Conservation (phyloP, 2,329 filamentous ascomycete genomes). For the Fusarium lyarnte region DNA sequence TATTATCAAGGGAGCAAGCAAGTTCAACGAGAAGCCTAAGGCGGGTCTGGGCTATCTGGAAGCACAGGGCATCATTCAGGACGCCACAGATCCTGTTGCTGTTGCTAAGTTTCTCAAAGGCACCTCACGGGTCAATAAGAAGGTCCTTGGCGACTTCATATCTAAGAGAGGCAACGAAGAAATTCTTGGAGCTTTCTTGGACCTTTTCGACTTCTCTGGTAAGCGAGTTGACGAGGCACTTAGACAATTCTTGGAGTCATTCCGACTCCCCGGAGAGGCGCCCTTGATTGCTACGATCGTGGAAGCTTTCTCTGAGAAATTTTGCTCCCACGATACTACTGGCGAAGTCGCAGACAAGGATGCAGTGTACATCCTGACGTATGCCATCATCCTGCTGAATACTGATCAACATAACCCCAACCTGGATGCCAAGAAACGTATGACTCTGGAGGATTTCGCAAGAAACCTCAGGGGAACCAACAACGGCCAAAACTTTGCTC, state of each 20-base stretch:
- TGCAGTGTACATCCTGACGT: slow-evolving; percentile 88
- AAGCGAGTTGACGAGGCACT: slow-evolving; percentile 92
- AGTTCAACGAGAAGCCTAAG: slow-evolving; percentile 96
- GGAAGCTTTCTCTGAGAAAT: slow-evolving; percentile 86
- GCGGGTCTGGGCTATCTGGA: slow-evolving; percentile 86
- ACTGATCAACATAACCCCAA: slow-evolving; percentile 98
- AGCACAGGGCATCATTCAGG: slow-evolving; percentile 84
- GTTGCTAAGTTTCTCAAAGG: slow-evolving; percentile 90
- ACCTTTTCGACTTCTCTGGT: slow-evolving; percentile 85
- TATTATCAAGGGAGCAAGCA: slow-evolving; percentile 86
- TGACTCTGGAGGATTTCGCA: slow-evolving; percentile 84
- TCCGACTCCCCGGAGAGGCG: slow-evolving; percentile 93
- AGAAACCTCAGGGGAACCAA: slow-evolving; percentile 93
- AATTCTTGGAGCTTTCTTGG: slow-evolving; percentile 86
- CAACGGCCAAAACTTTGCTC: slow-evolving; percentile 81
- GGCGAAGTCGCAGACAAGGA: slow-evolving; percentile 86
- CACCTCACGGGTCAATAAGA: slow-evolving; percentile 89
- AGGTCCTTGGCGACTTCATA: slow-evolving; percentile 88
- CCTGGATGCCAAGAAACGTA: slow-evolving; percentile 79
- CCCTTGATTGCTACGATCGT: slow-evolving; percentile 93
- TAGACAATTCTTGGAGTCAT: slow-evolving; percentile 85
- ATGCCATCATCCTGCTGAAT: slow-evolving; percentile 97
- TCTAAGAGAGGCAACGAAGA: slow-evolving; percentile 89
- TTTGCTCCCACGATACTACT: slow-evolving; percentile 74
- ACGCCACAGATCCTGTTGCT: slow-evolving; percentile 76